Conservation (phyloP, 148 eudicot genomes). For the Camellia granthamiana region DNA sequence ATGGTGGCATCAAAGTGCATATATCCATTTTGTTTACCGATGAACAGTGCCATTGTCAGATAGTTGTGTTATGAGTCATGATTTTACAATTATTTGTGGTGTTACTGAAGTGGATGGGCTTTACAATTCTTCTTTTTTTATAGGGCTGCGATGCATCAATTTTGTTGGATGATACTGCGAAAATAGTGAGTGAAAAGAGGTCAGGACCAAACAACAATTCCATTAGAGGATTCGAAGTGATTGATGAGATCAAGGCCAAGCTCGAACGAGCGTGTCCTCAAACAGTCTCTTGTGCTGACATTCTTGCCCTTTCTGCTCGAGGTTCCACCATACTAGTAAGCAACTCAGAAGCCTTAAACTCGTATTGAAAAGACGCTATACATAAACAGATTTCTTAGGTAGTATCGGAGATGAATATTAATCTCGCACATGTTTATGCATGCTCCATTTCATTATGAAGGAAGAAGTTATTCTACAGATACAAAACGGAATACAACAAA, state of each 20-base stretch:
- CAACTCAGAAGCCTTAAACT: background rate
- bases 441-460: too few relatives aligned
- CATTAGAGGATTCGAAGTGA: constrained; percentile 75
- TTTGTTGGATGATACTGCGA: constrained; percentile 57
- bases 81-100: too few relatives aligned
- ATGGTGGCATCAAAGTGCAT: background rate
- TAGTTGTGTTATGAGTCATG: too few relatives aligned
- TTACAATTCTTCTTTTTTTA: background rate
- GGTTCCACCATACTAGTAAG: constrained; percentile 73
- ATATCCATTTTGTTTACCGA: background rate
- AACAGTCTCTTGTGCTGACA: constrained; percentile 88
- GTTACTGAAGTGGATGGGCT: too few relatives aligned
- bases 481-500: too few relatives aligned
- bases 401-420: too few relatives aligned
- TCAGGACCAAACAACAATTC: constrained; percentile 74
- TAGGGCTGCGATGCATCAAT: constrained; percentile 95
- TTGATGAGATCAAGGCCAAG: constrained; percentile 77
- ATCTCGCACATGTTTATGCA: too few relatives aligned
- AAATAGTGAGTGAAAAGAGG: constrained; percentile 63
- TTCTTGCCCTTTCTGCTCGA: constrained; percentile 81
- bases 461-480: too few relatives aligned
- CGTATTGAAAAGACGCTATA: too few relatives aligned
- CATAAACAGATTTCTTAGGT: too few relatives aligned
- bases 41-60: too few relatives aligned
- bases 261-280: constrained; percentile 75